Evolutionary conservation across 2,329 filamentous ascomycete species (phyloP), one percentile per base, ranked within the genome.

Genomic region (Ascochyta viciae-villosae): DNA sequence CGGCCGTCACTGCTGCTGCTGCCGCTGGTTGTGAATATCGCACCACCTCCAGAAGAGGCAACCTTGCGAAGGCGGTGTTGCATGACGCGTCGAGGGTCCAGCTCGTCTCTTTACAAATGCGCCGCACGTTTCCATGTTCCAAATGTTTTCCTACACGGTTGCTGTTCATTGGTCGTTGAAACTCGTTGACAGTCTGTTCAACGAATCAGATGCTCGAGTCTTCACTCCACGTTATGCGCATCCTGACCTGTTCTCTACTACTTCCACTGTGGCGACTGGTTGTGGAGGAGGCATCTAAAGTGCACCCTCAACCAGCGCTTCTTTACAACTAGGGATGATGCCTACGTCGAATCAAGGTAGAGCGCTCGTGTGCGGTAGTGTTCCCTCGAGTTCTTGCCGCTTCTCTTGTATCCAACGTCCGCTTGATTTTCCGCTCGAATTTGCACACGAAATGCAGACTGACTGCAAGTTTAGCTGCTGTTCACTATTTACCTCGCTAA

Each of bases 71-170:
- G 53, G 48, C 48, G 47, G 48, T 51, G 38, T 27, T 10, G 24
- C 33, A 31, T 56, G 53, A 56, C 53, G 53, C 53, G 53, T 50
- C 47, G 26, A 16, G 40, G 40, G 46, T 54, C 41, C 33, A 23
- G 52, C 42, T 56, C 16, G 16, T 39, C 15, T 34, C 22, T 44
- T 42, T 50, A 50, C 41, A 42, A 33, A 51, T 39, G 24, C 24
- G 35, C 35, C 33, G 47, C 41, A 16, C 19, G 31, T 42, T 42
- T 50, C 37, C 27, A 37, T 33, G 38, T 48, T 48, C 42, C 26
- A 42, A 27, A 38, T 38, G 27, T 38, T 35, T 39, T 39, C 53
- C 47, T 56, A 56, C 33, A 47, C 24, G 27, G 15, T n/a, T 22
- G 31, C 37, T 27, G 6, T 16, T 29, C 16, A 56, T 56, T 56